Evolutionary conservation across 352 stramenopile species (phyloP).

Genomic region (Globisporangium splendens): DNA sequence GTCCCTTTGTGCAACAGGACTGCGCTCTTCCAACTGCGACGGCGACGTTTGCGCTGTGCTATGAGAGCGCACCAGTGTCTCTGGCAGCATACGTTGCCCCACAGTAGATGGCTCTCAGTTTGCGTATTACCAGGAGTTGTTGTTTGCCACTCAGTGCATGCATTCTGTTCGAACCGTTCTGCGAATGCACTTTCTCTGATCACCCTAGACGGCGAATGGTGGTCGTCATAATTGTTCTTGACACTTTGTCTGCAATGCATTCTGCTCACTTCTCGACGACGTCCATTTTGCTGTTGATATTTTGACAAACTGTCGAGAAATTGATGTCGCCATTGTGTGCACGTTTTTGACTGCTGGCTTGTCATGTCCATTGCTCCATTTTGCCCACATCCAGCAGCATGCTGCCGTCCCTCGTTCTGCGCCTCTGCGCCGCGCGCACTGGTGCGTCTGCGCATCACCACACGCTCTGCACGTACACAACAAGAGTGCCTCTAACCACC

Average conservation of each 20-base stretch:
- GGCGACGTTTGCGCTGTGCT: constrained; percentile 2
- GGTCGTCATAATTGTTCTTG: too few species aligned
- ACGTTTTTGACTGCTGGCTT: neutral
- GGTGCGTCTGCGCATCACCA: neutral
- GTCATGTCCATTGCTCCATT: neutral
- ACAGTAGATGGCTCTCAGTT: neutral
- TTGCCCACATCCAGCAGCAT: neutral
- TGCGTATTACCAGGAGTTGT: too few species aligned
- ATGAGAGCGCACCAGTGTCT: constrained; percentile 1
- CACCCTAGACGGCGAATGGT: too few species aligned
- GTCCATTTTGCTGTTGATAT: too few species aligned
- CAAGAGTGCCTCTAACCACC: too few species aligned
- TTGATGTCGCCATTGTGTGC: too few species aligned
- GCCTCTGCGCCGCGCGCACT: neutral
- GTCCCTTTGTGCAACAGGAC: constrained; percentile 3
- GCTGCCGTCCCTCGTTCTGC: neutral
- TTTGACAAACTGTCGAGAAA: too few species aligned
- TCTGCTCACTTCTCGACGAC: too few species aligned
- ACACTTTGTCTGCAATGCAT: too few species aligned
- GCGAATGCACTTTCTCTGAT: too few species aligned
- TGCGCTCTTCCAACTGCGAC: constrained; percentile 2
- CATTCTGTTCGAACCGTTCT: too few species aligned
- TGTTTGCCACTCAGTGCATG: too few species aligned
- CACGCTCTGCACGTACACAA: neutral
- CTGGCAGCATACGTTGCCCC: constrained; percentile 3